These are phyloP conservation scores for Phytophthora tentaculata DNA, from an alignment of 352 stramenopile genomes.

Conservation along the genomic window DNA sequence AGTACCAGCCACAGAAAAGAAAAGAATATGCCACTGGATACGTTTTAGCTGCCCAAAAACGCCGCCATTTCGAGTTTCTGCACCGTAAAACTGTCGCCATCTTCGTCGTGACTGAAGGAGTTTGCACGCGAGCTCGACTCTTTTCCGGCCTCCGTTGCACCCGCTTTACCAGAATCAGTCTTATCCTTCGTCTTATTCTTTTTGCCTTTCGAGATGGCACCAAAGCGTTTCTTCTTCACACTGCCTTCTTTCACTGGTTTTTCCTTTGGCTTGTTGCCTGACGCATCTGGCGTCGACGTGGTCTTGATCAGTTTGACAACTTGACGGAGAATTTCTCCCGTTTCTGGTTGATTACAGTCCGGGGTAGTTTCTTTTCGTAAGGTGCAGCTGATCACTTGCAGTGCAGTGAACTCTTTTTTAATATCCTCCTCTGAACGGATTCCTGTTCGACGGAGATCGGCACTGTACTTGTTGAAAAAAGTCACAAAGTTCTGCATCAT, in stretches of 20 bases:
- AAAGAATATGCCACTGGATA: no score
- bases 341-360: constrained; percentile 39
- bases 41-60: constrained; percentile 57
- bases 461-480: constrained; percentile 78
- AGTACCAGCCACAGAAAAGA: no score
- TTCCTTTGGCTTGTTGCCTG: constrained; percentile 42
- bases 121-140: constrained; percentile 42
- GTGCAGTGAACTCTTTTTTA: constrained; percentile 58
- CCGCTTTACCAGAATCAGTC: constrained; percentile 27
- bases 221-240: constrained; percentile 50
- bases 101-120: constrained; percentile 48
- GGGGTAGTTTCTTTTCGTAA: constrained; percentile 38
- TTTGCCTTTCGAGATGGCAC: constrained; percentile 40
- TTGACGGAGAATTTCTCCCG: constrained; percentile 48
- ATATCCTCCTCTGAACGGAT: constrained; percentile 74
- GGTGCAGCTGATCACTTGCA: constrained; percentile 59
- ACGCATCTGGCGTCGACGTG: constrained; percentile 62
- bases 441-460: constrained; percentile 71
- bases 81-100: constrained; percentile 67
- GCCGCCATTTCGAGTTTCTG: constrained; percentile 81
- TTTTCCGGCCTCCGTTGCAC: constrained; percentile 25
- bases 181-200: constrained; percentile 52
- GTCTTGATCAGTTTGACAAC: constrained; percentile 71
- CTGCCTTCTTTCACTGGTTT: constrained; percentile 61
- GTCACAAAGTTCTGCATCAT: constrained; percentile 53